Percentiles rank a stretch among this genome's conserved stretches.
phyloP scores from a whole-genome alignment of 805 yeast species.

The Dipodascus geniculatus region DNA sequence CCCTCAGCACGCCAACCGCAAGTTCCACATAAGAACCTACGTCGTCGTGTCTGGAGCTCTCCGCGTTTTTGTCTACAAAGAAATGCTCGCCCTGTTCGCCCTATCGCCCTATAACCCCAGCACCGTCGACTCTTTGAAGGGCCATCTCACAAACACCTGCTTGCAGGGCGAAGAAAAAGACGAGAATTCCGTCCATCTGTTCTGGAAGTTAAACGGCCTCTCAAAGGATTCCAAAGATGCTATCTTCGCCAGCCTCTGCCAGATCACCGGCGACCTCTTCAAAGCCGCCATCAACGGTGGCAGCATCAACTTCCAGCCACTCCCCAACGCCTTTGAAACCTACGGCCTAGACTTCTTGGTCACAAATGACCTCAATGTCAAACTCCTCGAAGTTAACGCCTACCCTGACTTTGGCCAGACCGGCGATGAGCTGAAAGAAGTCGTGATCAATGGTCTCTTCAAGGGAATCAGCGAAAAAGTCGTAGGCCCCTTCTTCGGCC shows the following conservation, averaged over 20 bases:
- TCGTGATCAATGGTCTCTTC: constrained; percentile 64
- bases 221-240: constrained; percentile 24
- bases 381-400: constrained; percentile 75
- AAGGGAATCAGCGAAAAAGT: constrained; percentile 38
- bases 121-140: constrained; percentile 37
- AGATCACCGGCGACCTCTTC: constrained; percentile 57
- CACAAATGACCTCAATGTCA: constrained; percentile 39
- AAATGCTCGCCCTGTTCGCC: constrained; percentile 78
- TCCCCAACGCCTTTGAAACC: constrained; percentile 71
- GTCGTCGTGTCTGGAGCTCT: constrained; percentile 66
- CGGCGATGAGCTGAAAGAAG: constrained; percentile 55
- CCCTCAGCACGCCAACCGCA: constrained; percentile 45
- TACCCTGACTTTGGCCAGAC: constrained; percentile 97
- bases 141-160: constrained; percentile 92
- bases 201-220: constrained; percentile 45
- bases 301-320: constrained; percentile 73
- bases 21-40: constrained; percentile 84
- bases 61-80: constrained; percentile 64
- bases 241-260: constrained; percentile 46
- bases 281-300: constrained; percentile 74
- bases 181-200: constrained; percentile 28
- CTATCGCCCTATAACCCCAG: constrained; percentile 34
- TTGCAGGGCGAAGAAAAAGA: constrained; percentile 44
- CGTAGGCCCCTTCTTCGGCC: constrained; percentile 35
- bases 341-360: constrained; percentile 86